phyloP scores from a whole-genome alignment of 208 protist species.

The Leishmania tropica region DNA sequence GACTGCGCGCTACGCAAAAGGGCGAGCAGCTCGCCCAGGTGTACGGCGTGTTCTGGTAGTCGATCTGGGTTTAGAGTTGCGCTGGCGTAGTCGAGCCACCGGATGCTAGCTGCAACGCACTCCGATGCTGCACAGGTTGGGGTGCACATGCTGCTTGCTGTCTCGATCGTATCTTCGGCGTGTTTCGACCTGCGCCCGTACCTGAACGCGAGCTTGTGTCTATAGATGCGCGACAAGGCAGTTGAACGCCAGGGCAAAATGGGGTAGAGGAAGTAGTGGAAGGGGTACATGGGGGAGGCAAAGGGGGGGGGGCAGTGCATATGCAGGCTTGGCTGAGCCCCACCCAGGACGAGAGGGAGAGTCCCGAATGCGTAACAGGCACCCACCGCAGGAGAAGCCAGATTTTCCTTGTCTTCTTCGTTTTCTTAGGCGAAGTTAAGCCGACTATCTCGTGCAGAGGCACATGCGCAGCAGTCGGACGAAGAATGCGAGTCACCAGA shows the following conservation, averaged over 20 bases:
- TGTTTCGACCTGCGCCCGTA: neutral
- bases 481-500: neutral
- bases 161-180: neutral
- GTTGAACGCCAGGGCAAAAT: neutral
- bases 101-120: slow-evolving; percentile 10
- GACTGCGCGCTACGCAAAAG: slow-evolving; percentile 37
- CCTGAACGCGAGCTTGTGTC: neutral
- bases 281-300: neutral
- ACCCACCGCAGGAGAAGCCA: neutral
- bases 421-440: neutral
- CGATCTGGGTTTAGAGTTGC: slow-evolving; percentile 38
- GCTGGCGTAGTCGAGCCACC: slow-evolving; percentile 39
- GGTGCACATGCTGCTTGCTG: neutral
- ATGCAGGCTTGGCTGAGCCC: neutral
- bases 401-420: neutral
- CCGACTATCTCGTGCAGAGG: too few relatives aligned
- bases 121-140: neutral
- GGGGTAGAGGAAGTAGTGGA: neutral
- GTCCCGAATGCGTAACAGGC: neutral
- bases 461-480: neutral
- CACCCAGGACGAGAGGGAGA: neutral
- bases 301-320: neutral
- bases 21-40: slow-evolving; percentile 26
- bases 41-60: slow-evolving; percentile 17
- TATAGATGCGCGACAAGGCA: neutral